Evolutionary conservation across 2,329 filamentous ascomycete species (phyloP).

Genomic region (Aspergillus chevalieri): DNA sequence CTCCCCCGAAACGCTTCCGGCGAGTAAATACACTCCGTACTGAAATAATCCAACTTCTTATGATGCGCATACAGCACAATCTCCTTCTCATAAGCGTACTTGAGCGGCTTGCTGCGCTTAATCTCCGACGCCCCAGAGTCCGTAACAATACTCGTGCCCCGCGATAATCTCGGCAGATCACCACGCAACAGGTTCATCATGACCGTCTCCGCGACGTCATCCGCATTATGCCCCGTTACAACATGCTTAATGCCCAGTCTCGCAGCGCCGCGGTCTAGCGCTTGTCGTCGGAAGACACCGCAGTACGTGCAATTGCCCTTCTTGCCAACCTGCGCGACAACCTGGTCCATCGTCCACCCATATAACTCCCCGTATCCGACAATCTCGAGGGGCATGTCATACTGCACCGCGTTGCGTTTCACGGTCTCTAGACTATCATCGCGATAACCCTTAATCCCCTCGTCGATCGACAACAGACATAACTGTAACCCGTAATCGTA

Average conservation of each 20-base stretch:
- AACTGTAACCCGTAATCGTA: conserved; percentile 81
- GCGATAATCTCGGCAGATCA: conserved; percentile 77
- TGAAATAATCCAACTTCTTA: conserved; percentile 96
- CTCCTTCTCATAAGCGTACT: conserved; percentile 98
- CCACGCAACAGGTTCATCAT: conserved; percentile 94
- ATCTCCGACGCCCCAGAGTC: conserved; percentile 74
- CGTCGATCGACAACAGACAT: conserved; percentile 84
- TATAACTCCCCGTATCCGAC: conserved; percentile 91
- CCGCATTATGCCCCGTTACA: conserved; percentile 94
- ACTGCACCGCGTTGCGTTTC: conserved; percentile 85
- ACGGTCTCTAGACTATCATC: conserved; percentile 96
- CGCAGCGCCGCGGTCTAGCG: conserved; percentile 84
- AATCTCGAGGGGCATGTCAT: conserved; percentile 85
- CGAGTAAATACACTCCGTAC: conserved; percentile 96
- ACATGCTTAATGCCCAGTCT: conserved; percentile 84
- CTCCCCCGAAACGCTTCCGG: conserved; percentile 94
- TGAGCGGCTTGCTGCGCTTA: conserved; percentile 91
- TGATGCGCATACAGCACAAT: conserved; percentile 97
- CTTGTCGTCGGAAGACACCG: conserved; percentile 90
- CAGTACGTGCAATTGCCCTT: conserved; percentile 99
- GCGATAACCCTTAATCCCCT: conserved; percentile 93
- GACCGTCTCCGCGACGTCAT: conserved; percentile 94
- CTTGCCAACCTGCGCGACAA: conserved; percentile 92
- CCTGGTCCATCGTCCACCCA: conserved; percentile 99
- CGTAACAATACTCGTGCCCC: conserved; percentile 86